phyloP scores from a whole-genome alignment of 179 eudicot species.

The Spinacia oleracea region DNA sequence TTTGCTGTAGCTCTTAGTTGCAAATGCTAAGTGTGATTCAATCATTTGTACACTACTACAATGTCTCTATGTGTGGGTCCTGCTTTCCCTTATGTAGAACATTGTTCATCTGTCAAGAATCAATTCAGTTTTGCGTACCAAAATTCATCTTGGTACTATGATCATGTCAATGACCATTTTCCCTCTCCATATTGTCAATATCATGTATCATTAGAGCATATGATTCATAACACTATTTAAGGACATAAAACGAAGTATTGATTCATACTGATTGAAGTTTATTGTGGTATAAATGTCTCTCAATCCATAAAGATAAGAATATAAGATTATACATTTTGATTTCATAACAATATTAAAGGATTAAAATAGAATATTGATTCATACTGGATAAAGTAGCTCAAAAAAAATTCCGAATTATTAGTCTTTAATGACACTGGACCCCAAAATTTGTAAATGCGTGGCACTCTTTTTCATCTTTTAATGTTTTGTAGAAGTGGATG shows the following conservation, averaged over 20 bases:
- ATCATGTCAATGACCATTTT: background rate
- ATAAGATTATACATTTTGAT: no score
- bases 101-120: background rate
- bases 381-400: background rate
- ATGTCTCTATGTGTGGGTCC: background rate
- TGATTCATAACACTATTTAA: conserved; percentile 1
- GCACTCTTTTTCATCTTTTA: background rate
- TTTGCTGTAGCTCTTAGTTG: background rate
- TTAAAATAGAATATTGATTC: background rate
- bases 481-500: background rate
- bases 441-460: background rate
- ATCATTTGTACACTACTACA: background rate
- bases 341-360: no score
- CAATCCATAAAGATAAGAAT: no score
- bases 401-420: background rate
- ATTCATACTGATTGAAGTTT: background rate
- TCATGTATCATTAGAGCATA: background rate
- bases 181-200: background rate
- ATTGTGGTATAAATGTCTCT: no score
- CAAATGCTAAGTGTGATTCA: background rate
- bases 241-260: background rate
- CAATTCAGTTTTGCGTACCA: background rate
- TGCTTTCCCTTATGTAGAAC: background rate
- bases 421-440: background rate
- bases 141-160: background rate